Evolutionary conservation across 306 rosid species (phyloP), one percentile per base, ranked within the genome.

Genomic region (Pyrus communis): DNA sequence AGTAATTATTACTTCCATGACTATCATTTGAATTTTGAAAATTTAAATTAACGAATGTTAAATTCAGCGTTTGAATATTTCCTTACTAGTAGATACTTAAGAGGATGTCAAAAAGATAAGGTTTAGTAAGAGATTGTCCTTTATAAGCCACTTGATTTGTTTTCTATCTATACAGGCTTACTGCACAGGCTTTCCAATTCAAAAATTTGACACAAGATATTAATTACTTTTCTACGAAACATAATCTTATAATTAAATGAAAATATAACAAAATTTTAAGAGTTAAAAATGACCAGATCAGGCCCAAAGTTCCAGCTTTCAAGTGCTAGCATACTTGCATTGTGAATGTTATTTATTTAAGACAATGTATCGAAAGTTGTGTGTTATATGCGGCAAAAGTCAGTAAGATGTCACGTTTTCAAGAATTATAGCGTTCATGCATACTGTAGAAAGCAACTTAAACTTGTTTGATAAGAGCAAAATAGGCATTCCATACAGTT

Each of bases 381-480:
- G 11, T n/a, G 19, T 15, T n/a, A 30, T 25, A 30, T 42, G 31
- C 31, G 33, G 25, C 22, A 17, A 72, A 57, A 71, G 25, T 31
- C 6, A 25, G 71, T 35, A 46, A 71, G 80, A 83, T 31, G 54
- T 68, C 73, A 31, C 2, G 22, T 31, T 77, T 83, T 77, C 82
- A 84, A 71, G 86, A 90, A 80, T 60, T 85, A 81, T 84, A 79
- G 72, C 46, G 75, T 80, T 83, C 86, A 90, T 87, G 84, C 86
- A 89, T 88, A 88, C 42, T 25, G 38, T 21, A 78, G 73, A 84
- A 78, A 75, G 75, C 60, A 82, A 86, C 75, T 77, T 80, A 69
- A 82, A 88, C 85, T 93, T 91, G 86, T 86, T 89, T 94, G 89
- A 79, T 28, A 78, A 75, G 80, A 77, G 76, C 64, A 73, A 73